Evolutionary conservation across 306 rosid species (phyloP), one percentile per base, ranked within the genome.

Genomic region (Lathyrus sativus): DNA sequence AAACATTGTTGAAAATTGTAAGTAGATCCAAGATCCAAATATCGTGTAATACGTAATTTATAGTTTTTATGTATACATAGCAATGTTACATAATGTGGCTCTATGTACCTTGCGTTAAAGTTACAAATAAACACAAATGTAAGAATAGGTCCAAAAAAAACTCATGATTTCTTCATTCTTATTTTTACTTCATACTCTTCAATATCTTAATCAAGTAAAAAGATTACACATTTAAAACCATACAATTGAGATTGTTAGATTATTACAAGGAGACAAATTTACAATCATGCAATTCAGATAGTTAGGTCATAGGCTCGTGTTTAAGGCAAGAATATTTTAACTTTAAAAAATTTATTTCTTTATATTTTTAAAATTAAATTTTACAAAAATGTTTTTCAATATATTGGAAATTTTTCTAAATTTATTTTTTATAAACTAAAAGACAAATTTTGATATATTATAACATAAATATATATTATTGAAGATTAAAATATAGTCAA

Each of bases 51-150:
- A 38, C 26, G 38, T 3, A 5, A 4, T 58, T 58, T 19, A 28
- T 26, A 4, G 14, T 6, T 67, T 55, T 31, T 31, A 31, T 31
- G 35, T 31, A 31, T 31, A 3, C 8, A 41, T 17, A 38, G 53
- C 39, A 56, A 31, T 31, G 35, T 61, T 61, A 71, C 24, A 62
- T 59, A 68, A 43, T 43, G 33, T 49, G 8, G 38, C n/a, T 17
- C 6, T 57, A 59, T 33, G 13, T 43, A 42, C 42, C 22, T 75
- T 49, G 46, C 7, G 10, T 5, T 17, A 62, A 29, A 76, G 42
- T 15, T 46, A 67, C 35, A 5, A 11, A 24, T 7, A 2, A 59
- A 2, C 69, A 67, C 28, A 59, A 58, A 51, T 53, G 10, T 37
- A 37, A 74, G 19, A 31, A 10, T 38, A 78, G 51, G 5, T 24